These are phyloP conservation scores for Pholiota adiposa DNA, from an alignment of 1,284 basidiomycete genomes.

Conservation along the genomic window DNA sequence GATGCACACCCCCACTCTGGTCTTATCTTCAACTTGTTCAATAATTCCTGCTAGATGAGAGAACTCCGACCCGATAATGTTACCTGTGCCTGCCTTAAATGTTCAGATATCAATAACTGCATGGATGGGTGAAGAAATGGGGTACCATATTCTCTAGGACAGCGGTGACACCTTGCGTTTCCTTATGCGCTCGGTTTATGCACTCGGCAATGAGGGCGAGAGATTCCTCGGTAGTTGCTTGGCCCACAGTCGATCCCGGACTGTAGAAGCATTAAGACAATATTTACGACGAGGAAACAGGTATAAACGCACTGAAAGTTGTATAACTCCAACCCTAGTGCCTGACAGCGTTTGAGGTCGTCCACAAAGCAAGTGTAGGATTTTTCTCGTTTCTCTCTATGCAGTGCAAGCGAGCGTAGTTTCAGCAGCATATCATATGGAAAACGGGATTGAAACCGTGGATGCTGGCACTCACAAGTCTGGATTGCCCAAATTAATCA, in stretches of 20 bases:
- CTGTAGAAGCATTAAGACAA: slow-evolving; percentile 45
- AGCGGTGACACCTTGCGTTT: slow-evolving; percentile 65
- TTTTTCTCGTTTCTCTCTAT: slow-evolving; percentile 77
- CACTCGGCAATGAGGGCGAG: slow-evolving; percentile 72
- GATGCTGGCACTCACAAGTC: slow-evolving; percentile 54
- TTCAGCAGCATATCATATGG: no score
- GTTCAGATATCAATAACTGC: slow-evolving; percentile 26
- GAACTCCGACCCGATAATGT: slow-evolving; percentile 79
- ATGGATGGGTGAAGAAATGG: neutral
- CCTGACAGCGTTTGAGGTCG: slow-evolving; percentile 81
- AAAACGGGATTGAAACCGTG: no score
- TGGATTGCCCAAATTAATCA: slow-evolving; percentile 86
- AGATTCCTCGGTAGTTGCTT: slow-evolving; percentile 62
- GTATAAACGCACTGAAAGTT: slow-evolving; percentile 78
- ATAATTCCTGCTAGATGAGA: slow-evolving; percentile 76
- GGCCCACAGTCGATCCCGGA: slow-evolving; percentile 82
- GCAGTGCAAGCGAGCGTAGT: no score
- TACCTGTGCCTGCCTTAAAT: slow-evolving; percentile 81
- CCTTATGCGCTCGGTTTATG: slow-evolving; percentile 78
- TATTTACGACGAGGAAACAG: neutral
- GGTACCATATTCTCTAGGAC: slow-evolving; percentile 86
- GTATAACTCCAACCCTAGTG: slow-evolving; percentile 75
- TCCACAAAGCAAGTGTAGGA: slow-evolving; percentile 85
- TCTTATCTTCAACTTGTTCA: slow-evolving; percentile 72
- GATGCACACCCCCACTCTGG: slow-evolving; percentile 79